Base-by-base conservation (phyloP, 805 yeast species). In the Hanseniaspora jakobsenii region DNA sequence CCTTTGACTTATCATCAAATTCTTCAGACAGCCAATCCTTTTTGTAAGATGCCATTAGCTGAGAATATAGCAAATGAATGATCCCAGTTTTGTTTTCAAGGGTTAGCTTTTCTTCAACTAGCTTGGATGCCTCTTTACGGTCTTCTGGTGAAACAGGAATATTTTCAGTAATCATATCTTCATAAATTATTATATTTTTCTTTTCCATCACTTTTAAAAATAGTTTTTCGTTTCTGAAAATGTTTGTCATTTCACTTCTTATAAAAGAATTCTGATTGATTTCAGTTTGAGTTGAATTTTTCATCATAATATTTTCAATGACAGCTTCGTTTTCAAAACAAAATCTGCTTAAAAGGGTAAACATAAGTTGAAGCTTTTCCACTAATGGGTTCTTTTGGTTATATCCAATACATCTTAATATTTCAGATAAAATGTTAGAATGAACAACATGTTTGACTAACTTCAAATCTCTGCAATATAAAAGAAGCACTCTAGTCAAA, bases 271-370 rank as follows among this genome's bases (percentile, higher is more conserved):
- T n/a, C n/a, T n/a, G n/a, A n/a, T n/a, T n/a, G n/a, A n/a, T n/a
- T n/a, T n/a, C n/a, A n/a, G n/a, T n/a, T n/a, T n/a, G n/a, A n/a
- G n/a, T n/a, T n/a, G n/a, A n/a, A n/a, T n/a, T n/a, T 12, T 39
- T 32, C 2, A 26, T 52, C 53, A 83, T 72, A 30, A 71, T 61
- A 8, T 63, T 62, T 23, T 66, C 63, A 4, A 84, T 62, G 10
- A 72, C 61, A 0, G 66, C 69, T 0, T 63, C 57, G 2, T 75
- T 71, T 58, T 86, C 96, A 56, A 78, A 75, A 47, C 86, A 77
- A 35, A 81, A 66, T 55, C 95, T 71, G 1, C 78, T 57, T 27
- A 85, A 62, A 10, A 74, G 63, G 1, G 75, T 65, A 17, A 77
- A 64, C 1, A 73, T 58, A 5, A 69, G 62, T 48, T 75, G 77